A percentile compares a stretch with the other conserved stretches of the same genome.
Conservation (phyloP, 2,329 filamentous ascomycete genomes). For the Aspergillus clavatus region DNA sequence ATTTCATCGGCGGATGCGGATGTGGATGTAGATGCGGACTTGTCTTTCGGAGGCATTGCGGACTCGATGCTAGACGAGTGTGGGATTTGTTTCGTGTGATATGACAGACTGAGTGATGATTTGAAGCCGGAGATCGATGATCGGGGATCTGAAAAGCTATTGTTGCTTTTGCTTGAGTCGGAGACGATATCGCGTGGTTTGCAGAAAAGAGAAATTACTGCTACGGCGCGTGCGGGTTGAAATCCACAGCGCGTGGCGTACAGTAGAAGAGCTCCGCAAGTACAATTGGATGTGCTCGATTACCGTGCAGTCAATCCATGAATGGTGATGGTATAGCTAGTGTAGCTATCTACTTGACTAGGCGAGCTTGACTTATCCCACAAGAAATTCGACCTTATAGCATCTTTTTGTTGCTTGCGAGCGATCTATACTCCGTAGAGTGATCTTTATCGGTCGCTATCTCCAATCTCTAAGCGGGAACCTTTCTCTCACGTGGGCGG, state of each 20-base stretch:
- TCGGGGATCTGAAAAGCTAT: neutral
- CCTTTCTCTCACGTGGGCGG: slow-evolving; percentile 11
- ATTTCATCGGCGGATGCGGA: slow-evolving; percentile 68
- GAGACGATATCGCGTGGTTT: neutral
- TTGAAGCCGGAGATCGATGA: neutral
- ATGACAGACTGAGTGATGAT: neutral
- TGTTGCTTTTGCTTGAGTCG: neutral
- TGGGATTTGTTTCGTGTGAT: neutral
- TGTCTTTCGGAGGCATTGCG: slow-evolving; percentile 82
- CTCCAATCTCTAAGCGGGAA: neutral
- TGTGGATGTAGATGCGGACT: slow-evolving; percentile 64
- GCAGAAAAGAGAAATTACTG: neutral
- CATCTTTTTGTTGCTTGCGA: neutral
- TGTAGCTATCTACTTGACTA: too few relatives aligned
- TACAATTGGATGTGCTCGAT: neutral
- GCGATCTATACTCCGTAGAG: neutral
- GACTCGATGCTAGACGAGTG: neutral
- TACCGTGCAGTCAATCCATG: neutral
- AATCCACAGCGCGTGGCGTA: neutral
- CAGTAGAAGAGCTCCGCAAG: neutral
- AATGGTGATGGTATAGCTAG: neutral
- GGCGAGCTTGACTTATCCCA: too few relatives aligned
- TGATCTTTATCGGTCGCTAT: neutral
- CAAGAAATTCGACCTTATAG: neutral
- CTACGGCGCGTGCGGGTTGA: neutral